Evolutionary conservation across 768 basidiomycete species (phyloP).

Genomic region (Rhodotorula sphaerocarpa): DNA sequence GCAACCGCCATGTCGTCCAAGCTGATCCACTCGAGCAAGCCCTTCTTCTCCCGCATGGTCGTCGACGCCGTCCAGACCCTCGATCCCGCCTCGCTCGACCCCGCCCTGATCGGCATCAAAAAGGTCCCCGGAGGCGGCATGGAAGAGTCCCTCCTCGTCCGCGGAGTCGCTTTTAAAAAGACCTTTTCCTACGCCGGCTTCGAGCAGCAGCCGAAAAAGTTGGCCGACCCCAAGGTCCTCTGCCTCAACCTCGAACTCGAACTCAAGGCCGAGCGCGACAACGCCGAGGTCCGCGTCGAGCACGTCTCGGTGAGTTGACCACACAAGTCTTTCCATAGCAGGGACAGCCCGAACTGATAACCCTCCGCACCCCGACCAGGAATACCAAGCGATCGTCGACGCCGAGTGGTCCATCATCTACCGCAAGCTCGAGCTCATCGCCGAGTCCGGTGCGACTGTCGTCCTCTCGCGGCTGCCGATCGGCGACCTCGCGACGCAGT

Average conservation of each 20-base stretch:
- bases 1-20: conserved; percentile 99
- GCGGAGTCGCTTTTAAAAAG: conserved; percentile 96
- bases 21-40: conserved; percentile 95
- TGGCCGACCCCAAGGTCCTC: conserved; percentile 77
- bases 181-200: conserved; percentile 99
- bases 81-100: conserved; percentile 88
- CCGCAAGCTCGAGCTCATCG: conserved; percentile 89
- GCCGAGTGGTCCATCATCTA: conserved; percentile 99
- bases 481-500: conserved; percentile 96
- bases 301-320: conserved; percentile 56
- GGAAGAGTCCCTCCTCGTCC: conserved; percentile 84
- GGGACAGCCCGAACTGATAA: too few relatives aligned
- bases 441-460: conserved; percentile 91
- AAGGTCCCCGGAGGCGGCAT: conserved; percentile 91
- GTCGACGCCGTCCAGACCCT: conserved; percentile 90
- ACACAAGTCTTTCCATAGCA: not conserved
- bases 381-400: conserved; percentile 98
- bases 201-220: conserved; percentile 94
- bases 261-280: conserved; percentile 98
- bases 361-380: conserved; percentile 42
- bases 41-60: conserved; percentile 98
- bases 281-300: conserved; percentile 95
- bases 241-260: conserved; percentile 97
- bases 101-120: conserved; percentile 70
- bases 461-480: conserved; percentile 97